Evolutionary conservation across 2,329 filamentous ascomycete genomes (phyloP), one percentile per base, ranked within the genome.

Genomic region (Penicillium hordei): DNA sequence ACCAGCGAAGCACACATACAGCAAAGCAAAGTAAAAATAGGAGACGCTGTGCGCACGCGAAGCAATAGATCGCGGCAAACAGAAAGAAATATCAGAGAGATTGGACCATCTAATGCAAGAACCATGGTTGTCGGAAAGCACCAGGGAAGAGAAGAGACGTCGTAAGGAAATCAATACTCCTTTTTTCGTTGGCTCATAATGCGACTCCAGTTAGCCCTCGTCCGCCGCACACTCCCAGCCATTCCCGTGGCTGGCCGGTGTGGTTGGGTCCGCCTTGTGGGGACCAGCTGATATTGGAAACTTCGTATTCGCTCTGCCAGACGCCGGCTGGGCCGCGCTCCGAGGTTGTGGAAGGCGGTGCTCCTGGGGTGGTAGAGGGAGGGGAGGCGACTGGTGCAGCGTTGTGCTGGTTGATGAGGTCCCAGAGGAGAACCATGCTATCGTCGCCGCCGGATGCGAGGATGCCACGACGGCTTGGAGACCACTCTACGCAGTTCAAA

Each of bases 401-500:
- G 57, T 82, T 82, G 53, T 81, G 77, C 43, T 83, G 83, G 68
- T 89, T 93, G 63, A 97, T 82, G 10, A 99, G 81, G 75, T 99
- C 94, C 94, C 94, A 99, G 17, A 97, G 82, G 33, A 97, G 82
- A 2, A 97, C 93, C 65, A 94, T 85, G 62, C 87, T 93, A 75
- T 99, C 94, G 69, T 99, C 94, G 6, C 83, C 94, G 34, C 94
- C 94, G 0, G 91, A 96, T 17, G 93, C 93, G 19, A 99, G 84
- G 64, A 93, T 89, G 25, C 94, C 94, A 67, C 94, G 84, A 58
- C 93, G 85, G 55, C 86, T 85, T 0, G 92, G 93, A 9, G 91
- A 96, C 94, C 94, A 99, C 77, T 99, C 94, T 58, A 97, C 89
- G 69, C 90, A 94, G 76, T 96, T 97, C 57, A 99, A 84, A 8